phyloP scores from a whole-genome alignment of 2,329 filamentous ascomycete species.

The Boeremia exigua region DNA sequence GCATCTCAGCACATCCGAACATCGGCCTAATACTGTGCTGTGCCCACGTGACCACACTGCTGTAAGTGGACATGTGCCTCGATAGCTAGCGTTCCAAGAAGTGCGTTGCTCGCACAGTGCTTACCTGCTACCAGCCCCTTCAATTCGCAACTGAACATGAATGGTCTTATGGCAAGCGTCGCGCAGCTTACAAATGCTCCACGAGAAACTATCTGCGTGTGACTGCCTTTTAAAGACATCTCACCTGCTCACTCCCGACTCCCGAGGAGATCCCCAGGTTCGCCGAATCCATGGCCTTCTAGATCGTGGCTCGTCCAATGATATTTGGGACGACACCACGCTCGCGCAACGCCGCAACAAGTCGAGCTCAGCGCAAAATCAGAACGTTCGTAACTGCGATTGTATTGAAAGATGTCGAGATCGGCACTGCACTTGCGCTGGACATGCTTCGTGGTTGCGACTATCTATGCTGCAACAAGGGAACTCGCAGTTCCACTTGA shows the following conservation, averaged over 20 bases:
- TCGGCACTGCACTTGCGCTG: too few species aligned
- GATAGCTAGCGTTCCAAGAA: too few species aligned
- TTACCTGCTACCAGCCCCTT: background rate
- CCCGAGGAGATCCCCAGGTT: slow-evolving; percentile 3
- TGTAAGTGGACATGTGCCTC: too few species aligned
- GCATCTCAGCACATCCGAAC: background rate
- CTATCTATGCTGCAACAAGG: background rate
- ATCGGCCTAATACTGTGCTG: background rate
- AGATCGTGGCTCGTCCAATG: background rate
- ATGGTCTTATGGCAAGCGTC: background rate
- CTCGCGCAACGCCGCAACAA: background rate
- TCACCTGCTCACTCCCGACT: background rate
- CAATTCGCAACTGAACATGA: background rate
- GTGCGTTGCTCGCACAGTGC: background rate
- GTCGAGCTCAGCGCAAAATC: background rate
- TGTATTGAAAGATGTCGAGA: background rate
- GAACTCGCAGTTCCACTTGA: background rate
- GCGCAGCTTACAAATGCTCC: slow-evolving; percentile 7
- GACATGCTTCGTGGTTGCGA: too few species aligned
- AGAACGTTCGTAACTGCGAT: background rate
- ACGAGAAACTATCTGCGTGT: background rate
- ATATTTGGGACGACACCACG: background rate
- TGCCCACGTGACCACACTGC: too few species aligned
- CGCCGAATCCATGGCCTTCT: slow-evolving; percentile 1
- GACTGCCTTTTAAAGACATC: slow-evolving; percentile 1